These are phyloP conservation scores for Tolypocladium guangdongense DNA, from an alignment of 2,329 filamentous ascomycete genomes.

Conservation along the genomic window DNA sequence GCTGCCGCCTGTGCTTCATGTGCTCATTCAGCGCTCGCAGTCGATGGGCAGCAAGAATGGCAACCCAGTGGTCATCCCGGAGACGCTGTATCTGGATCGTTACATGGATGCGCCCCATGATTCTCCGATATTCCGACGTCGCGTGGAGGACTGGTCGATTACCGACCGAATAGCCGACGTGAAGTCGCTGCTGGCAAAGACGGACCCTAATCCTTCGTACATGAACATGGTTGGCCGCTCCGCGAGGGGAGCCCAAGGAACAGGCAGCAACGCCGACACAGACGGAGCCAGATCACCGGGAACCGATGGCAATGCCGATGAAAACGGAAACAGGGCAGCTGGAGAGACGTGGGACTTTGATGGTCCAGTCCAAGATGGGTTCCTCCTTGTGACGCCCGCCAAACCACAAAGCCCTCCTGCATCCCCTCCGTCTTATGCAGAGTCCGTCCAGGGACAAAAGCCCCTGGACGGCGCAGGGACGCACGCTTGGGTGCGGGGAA, in stretches of 20 bases:
- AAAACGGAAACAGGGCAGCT: not conserved
- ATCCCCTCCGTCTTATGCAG: not conserved
- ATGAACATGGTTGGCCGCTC: slow-evolving; percentile 10
- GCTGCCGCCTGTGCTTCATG: slow-evolving; percentile 77
- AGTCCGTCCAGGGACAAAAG: slow-evolving; percentile 2
- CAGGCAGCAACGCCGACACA: slow-evolving; percentile 9
- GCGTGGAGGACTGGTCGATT: slow-evolving; percentile 64
- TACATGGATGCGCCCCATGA: slow-evolving; percentile 63
- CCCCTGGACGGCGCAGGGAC: slow-evolving; percentile 11
- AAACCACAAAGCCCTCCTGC: not conserved
- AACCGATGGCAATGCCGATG: not conserved
- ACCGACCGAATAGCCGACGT: slow-evolving; percentile 52
- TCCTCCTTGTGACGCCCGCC: slow-evolving; percentile 15
- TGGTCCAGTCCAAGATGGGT: slow-evolving; percentile 25
- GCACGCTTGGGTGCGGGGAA: slow-evolving; percentile 25
- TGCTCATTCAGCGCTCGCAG: slow-evolving; percentile 77
- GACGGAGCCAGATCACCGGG: slow-evolving; percentile 14
- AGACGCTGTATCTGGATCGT: slow-evolving; percentile 75
- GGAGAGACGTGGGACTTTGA: slow-evolving; percentile 27
- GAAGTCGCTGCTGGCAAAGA: slow-evolving; percentile 25
- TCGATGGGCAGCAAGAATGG: slow-evolving; percentile 66
- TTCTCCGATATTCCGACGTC: slow-evolving; percentile 49
- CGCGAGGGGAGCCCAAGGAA: not conserved
- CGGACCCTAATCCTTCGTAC: slow-evolving; percentile 14
- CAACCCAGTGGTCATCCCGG: slow-evolving; percentile 67